Conservation (phyloP, 1,284 basidiomycete genomes). For the Mycena citricolor region DNA sequence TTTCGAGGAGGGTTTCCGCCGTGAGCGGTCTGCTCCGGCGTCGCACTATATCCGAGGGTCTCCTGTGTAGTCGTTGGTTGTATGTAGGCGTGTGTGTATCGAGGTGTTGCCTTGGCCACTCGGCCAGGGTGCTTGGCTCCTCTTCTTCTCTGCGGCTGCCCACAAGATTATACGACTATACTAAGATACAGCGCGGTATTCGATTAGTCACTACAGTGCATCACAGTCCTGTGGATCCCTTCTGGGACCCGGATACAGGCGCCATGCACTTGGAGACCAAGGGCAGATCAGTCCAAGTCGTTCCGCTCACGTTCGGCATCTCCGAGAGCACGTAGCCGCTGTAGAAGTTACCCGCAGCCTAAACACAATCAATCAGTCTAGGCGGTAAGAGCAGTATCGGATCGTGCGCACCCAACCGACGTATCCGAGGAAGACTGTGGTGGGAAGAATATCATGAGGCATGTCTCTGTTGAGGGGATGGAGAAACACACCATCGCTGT, state of each 20-base stretch:
- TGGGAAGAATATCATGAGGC: not conserved
- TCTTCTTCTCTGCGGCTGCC: no score
- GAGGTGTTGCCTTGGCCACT: no score
- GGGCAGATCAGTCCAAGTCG: slow-evolving; percentile 42
- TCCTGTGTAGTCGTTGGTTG: no score
- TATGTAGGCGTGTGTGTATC: no score
- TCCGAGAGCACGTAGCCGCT: slow-evolving; percentile 38
- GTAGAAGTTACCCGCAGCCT: slow-evolving; percentile 34
- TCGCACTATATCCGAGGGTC: no score
- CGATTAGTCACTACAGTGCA: no score
- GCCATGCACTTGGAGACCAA: slow-evolving; percentile 42
- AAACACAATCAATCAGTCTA: not conserved
- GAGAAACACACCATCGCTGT: slow-evolving; percentile 44
- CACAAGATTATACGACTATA: no score
- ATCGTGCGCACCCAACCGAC: slow-evolving; percentile 31
- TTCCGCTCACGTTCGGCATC: slow-evolving; percentile 36
- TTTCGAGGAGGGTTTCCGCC: no score
- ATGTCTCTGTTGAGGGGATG: not conserved
- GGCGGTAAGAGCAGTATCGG: no score
- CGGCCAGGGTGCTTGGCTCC: no score
- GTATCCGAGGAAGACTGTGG: slow-evolving; percentile 32
- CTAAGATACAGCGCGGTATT: no score
- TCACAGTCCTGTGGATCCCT: slow-evolving; percentile 18
- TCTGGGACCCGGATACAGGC: slow-evolving; percentile 36
- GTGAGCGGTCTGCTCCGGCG: no score